Percentiles rank a stretch among this genome's conserved stretches.
Conservation (phyloP, 306 rosid species). For the Prunus salicina region DNA sequence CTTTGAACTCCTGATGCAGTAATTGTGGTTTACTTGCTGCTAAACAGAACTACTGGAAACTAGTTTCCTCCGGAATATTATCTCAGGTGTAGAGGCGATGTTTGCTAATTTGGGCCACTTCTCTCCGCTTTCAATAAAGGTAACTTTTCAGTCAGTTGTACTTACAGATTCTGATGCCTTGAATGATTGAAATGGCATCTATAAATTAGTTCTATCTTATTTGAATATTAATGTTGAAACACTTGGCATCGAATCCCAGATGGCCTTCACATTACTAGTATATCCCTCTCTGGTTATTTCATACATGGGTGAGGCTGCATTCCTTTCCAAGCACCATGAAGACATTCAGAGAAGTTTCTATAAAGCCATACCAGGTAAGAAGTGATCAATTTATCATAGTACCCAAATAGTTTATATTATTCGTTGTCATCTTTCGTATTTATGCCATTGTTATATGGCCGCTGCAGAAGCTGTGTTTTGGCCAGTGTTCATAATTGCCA, state of each 20-base stretch:
- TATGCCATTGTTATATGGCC: neutral
- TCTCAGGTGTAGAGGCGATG: constrained; percentile 89
- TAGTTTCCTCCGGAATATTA: constrained; percentile 27
- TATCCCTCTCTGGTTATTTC: constrained; percentile 69
- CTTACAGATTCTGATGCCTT: neutral
- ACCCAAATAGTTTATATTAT: neutral
- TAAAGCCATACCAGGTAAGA: constrained; percentile 69
- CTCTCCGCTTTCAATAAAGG: constrained; percentile 81
- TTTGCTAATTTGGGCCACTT: constrained; percentile 86
- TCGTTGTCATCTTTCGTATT: neutral
- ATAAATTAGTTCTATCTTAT: constrained; percentile 6
- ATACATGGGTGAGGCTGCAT: constrained; percentile 87
- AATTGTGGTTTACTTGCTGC: constrained; percentile 24
- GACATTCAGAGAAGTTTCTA: constrained; percentile 73
- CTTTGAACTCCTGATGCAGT: constrained; percentile 14
- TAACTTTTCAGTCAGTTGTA: constrained; percentile 20
- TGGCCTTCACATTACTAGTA: constrained; percentile 68
- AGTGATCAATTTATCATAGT: constrained; percentile 14
- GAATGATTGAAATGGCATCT: neutral
- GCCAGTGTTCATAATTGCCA: constrained; percentile 75
- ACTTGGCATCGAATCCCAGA: constrained; percentile 40
- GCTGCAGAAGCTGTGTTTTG: constrained; percentile 69
- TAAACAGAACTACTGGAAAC: constrained; percentile 21
- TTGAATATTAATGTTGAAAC: neutral
- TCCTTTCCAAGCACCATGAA: constrained; percentile 63